A percentile compares a stretch with the other conserved stretches of the same genome.
phyloP scores from a whole-genome alignment of 192 early-diverging fungal genomes.

The Phlyctochytrium planicorne region DNA sequence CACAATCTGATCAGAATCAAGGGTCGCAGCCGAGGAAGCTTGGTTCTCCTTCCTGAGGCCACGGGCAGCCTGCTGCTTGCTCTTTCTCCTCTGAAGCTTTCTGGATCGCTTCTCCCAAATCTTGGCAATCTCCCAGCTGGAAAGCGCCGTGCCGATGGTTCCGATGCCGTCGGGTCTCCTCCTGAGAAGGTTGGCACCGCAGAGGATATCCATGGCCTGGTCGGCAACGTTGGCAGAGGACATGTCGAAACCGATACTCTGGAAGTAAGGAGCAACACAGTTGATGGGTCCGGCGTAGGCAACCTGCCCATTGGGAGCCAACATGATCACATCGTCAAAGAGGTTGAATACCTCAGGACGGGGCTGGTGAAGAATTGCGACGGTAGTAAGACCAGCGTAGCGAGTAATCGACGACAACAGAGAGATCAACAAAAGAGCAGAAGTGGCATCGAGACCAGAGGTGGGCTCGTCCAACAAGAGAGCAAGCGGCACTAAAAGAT shows the following conservation, averaged over 20 bases:
- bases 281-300: constrained; percentile 61
- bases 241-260: constrained; percentile 38
- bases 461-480: constrained; percentile 76
- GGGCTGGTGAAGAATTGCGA: constrained; percentile 75
- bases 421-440: constrained; percentile 61
- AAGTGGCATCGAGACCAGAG: constrained; percentile 66
- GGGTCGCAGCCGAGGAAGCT: neutral
- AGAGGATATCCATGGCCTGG: constrained; percentile 51
- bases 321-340: constrained; percentile 70
- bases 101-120: constrained; percentile 35
- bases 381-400: constrained; percentile 59
- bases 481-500: constrained; percentile 53
- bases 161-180: constrained; percentile 1
- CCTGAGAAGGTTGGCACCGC: constrained; percentile 22
- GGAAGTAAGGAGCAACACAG: constrained; percentile 33
- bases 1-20: neutral
- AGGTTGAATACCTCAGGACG: constrained; percentile 61
- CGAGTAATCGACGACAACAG: constrained; percentile 61
- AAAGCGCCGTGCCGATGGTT: constrained; percentile 18
- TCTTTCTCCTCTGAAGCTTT: constrained; percentile 17
- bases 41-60: too few relatives aligned
- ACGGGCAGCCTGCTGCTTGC: constrained; percentile 12
- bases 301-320: constrained; percentile 69
- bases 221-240: constrained; percentile 41
- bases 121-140: constrained; percentile 21